These are phyloP conservation scores for Bisporella sp. DNA, from an alignment of 2,329 filamentous ascomycete genomes.

Conservation along the genomic window DNA sequence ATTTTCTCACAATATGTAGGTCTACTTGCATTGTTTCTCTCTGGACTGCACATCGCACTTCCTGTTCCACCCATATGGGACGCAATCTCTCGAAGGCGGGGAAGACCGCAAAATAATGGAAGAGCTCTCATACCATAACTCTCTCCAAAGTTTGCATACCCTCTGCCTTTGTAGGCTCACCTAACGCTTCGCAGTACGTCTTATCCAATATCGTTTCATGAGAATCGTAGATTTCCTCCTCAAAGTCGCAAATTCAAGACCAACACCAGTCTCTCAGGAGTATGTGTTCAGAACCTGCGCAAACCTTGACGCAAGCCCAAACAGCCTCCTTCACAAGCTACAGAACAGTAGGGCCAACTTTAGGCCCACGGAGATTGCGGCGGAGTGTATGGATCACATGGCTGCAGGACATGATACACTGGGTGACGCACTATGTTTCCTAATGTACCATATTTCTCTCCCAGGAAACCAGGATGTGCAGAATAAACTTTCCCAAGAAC, in stretches of 20 bases:
- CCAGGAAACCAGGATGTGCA: constrained; percentile 47
- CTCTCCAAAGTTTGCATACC: constrained; percentile 47
- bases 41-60: constrained; percentile 64
- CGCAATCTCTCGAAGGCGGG: constrained; percentile 47
- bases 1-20: constrained; percentile 4
- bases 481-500: constrained; percentile 43
- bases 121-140: constrained; percentile 61
- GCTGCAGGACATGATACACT: constrained; percentile 67
- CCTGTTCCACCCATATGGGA: constrained; percentile 60
- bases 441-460: constrained; percentile 65
- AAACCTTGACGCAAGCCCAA: constrained; percentile 39
- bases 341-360: constrained; percentile 42
- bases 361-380: constrained; percentile 40
- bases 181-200: constrained; percentile 40
- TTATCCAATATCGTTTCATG: constrained; percentile 63
- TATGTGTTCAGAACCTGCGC: constrained; percentile 48
- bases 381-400: constrained; percentile 65
- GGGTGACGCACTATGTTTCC: constrained; percentile 60
- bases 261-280: constrained; percentile 45
- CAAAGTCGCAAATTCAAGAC: constrained; percentile 50
- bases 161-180: not conserved
- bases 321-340: constrained; percentile 54
- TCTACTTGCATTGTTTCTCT: constrained; percentile 54
- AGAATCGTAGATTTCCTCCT: constrained; percentile 96
- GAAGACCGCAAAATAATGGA: constrained; percentile 61